phyloP scores from a whole-genome alignment of 108 stramenopile species.

The Aurantiochytrium sp. region DNA sequence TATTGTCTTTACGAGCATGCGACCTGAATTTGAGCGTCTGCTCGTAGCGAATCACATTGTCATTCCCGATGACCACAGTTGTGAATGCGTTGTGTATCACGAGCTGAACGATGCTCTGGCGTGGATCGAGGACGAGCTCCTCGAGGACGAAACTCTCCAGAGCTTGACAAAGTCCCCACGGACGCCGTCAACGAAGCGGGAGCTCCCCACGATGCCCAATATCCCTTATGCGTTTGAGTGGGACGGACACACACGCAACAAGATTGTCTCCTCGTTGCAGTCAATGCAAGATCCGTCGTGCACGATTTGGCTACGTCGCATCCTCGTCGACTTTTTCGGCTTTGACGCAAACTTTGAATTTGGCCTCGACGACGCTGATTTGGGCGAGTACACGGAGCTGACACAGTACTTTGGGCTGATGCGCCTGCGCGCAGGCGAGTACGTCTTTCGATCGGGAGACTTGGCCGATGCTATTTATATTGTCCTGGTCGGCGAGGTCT shows the following conservation, averaged over 20 bases:
- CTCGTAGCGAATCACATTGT: background rate
- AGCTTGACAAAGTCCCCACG: background rate
- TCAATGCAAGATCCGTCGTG: background rate
- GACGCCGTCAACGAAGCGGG: background rate
- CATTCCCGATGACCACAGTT: background rate
- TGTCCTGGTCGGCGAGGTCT: background rate
- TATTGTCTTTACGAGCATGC: background rate
- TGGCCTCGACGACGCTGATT: background rate
- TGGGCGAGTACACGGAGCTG: background rate
- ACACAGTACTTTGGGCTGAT: constrained; percentile 3
- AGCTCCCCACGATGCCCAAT: background rate
- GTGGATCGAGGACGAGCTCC: background rate
- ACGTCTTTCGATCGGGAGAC: background rate
- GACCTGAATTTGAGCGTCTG: background rate
- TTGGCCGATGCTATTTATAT: background rate
- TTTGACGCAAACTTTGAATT: background rate
- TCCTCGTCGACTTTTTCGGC: constrained; percentile 9
- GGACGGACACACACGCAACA: background rate
- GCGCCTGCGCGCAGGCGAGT: background rate
- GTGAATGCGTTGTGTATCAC: background rate
- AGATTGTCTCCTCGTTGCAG: background rate
- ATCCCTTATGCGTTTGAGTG: background rate
- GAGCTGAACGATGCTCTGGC: background rate
- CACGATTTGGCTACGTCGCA: background rate
- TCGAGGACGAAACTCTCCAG: background rate